A percentile compares a stretch with the other conserved stretches of the same genome.
Evolutionary conservation across 306 rosid species (phyloP).

Genomic region (Cicer yamashitae): DNA sequence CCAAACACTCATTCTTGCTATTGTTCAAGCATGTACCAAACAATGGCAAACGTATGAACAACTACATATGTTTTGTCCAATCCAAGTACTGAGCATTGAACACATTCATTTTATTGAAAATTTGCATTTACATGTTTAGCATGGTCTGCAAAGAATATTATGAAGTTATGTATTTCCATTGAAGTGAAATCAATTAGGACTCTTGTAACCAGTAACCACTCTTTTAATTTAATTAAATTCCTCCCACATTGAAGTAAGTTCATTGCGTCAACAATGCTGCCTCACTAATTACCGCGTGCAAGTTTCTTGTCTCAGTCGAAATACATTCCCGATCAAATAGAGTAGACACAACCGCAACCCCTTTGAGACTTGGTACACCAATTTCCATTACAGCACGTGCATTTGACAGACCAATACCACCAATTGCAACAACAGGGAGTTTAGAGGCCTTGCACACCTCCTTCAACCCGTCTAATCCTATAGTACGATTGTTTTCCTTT

Average conservation of each 20-base stretch:
- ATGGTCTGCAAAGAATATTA: constrained; percentile 7
- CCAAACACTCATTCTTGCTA: constrained; percentile 13
- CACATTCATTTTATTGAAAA: background rate
- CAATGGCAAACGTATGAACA: constrained; percentile 3
- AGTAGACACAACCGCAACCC: constrained; percentile 89
- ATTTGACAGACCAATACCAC: constrained; percentile 76
- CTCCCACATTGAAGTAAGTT: constrained; percentile 19
- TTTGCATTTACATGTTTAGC: constrained; percentile 15
- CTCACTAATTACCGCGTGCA: constrained; percentile 57
- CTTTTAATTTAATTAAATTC: constrained; percentile 20
- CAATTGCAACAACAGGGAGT: constrained; percentile 93
- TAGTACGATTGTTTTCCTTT: constrained; percentile 69
- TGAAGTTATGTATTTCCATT: constrained; percentile 20
- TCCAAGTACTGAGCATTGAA: constrained; percentile 17
- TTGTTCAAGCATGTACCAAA: constrained; percentile 19
- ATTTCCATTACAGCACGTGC: constrained; percentile 70
- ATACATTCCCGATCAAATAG: constrained; percentile 78
- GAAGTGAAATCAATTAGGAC: constrained; percentile 1
- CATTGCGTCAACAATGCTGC: constrained; percentile 46
- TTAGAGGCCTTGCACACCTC: constrained; percentile 71
- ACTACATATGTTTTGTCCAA: constrained; percentile 26
- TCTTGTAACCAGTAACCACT: background rate
- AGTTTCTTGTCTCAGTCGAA: constrained; percentile 66
- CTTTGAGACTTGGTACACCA: constrained; percentile 69
- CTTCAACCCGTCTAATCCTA: constrained; percentile 80